Conservation (phyloP, 2,329 filamentous ascomycete genomes). For the Trichoderma asperellum region DNA sequence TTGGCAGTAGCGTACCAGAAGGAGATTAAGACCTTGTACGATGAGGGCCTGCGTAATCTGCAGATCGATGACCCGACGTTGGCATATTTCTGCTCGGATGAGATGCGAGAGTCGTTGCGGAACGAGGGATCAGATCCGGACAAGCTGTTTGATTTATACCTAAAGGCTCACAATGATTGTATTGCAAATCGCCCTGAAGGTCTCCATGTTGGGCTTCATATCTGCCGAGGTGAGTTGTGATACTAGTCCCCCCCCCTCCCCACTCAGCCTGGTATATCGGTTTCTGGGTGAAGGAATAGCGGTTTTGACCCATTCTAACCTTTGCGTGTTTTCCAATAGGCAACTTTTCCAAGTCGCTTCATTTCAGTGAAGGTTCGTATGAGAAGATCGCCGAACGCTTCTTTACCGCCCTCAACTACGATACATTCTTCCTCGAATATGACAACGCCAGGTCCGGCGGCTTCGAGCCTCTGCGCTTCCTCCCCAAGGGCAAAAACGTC, state of each 20-base stretch:
- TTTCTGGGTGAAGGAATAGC: not conserved
- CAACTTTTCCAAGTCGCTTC: slow-evolving; percentile 65
- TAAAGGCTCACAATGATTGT: slow-evolving; percentile 74
- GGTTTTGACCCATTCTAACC: not conserved
- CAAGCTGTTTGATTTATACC: slow-evolving; percentile 69
- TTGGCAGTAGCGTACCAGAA: slow-evolving; percentile 59
- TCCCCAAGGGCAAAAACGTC: slow-evolving; percentile 65
- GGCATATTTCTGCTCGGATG: slow-evolving; percentile 69
- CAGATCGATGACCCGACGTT: slow-evolving; percentile 68
- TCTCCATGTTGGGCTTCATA: slow-evolving; percentile 72
- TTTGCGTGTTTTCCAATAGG: slow-evolving; percentile 48
- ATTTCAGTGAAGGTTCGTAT: slow-evolving; percentile 67
- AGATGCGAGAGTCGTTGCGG: slow-evolving; percentile 63
- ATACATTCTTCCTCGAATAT: slow-evolving; percentile 66
- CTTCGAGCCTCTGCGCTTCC: slow-evolving; percentile 63
- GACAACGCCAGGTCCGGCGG: slow-evolving; percentile 63
- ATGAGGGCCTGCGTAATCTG: slow-evolving; percentile 58
- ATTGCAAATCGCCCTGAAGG: slow-evolving; percentile 63
- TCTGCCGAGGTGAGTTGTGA: slow-evolving; percentile 47
- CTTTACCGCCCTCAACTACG: slow-evolving; percentile 61
- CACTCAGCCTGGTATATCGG: not conserved
- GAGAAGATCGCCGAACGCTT: slow-evolving; percentile 65
- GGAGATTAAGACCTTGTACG: slow-evolving; percentile 59
- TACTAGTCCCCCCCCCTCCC: not conserved
- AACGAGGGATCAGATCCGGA: slow-evolving; percentile 64